These are phyloP conservation scores for Moniliophthora roreri DNA, from an alignment of 1,284 basidiomycete genomes.

Conservation along the genomic window DNA sequence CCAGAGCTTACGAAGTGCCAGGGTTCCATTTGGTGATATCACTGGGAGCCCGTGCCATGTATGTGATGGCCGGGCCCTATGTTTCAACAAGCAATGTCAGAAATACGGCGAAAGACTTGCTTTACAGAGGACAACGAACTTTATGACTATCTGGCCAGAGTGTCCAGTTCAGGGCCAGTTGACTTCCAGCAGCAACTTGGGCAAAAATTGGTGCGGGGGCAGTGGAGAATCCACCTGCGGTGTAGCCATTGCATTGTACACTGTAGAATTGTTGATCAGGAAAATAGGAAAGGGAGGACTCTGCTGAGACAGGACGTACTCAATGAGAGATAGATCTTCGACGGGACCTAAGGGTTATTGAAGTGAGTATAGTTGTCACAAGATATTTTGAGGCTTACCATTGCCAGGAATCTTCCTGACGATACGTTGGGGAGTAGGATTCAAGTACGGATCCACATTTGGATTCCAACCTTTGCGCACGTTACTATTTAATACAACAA, in stretches of 20 bases:
- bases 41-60: slow-evolving; percentile 22
- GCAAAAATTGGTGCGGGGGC: slow-evolving; percentile 44
- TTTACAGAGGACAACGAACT: slow-evolving; percentile 15
- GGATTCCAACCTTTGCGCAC: too few relatives aligned
- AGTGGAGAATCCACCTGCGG: slow-evolving; percentile 36
- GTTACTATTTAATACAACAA: too few relatives aligned
- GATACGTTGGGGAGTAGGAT: slow-evolving; percentile 41
- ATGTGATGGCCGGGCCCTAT: slow-evolving; percentile 22
- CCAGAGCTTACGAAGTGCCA: slow-evolving; percentile 8
- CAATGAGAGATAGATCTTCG: slow-evolving; percentile 33
- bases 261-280: slow-evolving; percentile 21
- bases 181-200: slow-evolving; percentile 42
- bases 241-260: slow-evolving; percentile 43
- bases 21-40: slow-evolving; percentile 24
- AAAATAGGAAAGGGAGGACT: background rate
- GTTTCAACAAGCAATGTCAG: background rate
- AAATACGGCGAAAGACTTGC: slow-evolving; percentile 1
- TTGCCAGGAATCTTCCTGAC: slow-evolving; percentile 47
- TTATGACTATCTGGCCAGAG: slow-evolving; percentile 46
- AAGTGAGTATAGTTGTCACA: background rate
- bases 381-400: slow-evolving; percentile 25
- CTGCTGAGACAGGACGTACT: slow-evolving; percentile 31
- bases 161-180: slow-evolving; percentile 47
- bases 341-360: slow-evolving; percentile 27
- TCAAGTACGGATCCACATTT: slow-evolving; percentile 33